Evolutionary conservation across 1,139 yeast genomes (phyloP).

Genomic region (Spencermartinsiella ligniputridi): DNA sequence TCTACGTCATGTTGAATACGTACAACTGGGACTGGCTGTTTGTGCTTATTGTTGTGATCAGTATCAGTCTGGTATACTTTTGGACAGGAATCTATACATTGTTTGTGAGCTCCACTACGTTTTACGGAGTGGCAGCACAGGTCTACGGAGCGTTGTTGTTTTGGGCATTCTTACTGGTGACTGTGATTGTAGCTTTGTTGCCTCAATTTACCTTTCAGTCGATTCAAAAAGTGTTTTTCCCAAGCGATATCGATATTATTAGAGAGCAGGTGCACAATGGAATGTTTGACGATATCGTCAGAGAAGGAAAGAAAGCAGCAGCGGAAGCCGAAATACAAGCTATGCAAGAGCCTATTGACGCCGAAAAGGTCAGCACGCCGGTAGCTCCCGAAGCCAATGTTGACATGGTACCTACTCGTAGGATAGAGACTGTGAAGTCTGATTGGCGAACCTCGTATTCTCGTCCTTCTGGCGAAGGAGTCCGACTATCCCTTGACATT

Average conservation of each 20-base stretch:
- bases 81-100: conserved; percentile 96
- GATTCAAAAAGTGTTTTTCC: conserved; percentile 55
- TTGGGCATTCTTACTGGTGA: conserved; percentile 78
- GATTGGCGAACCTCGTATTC: conserved; percentile 1
- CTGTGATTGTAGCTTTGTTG: conserved; percentile 63
- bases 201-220: conserved; percentile 73
- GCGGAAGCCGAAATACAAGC: not conserved
- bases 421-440: conserved; percentile 1
- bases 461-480: conserved; percentile 8
- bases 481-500: conserved; percentile 16
- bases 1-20: conserved; percentile 75
- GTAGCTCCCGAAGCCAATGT: no score
- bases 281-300: conserved; percentile 15
- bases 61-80: conserved; percentile 63
- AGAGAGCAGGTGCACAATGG: conserved; percentile 49
- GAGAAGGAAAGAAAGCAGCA: conserved; percentile 1
- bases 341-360: not conserved
- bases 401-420: conserved; percentile 1
- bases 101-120: conserved; percentile 55
- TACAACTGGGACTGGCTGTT: conserved; percentile 95
- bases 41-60: conserved; percentile 55
- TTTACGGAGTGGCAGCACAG: conserved; percentile 72
- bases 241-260: conserved; percentile 78
- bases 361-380: not conserved
- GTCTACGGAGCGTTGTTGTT: conserved; percentile 67